These are phyloP conservation scores for Blepharisma stoltei DNA, from an alignment of 73 alveolate species.

Conservation along the genomic window DNA sequence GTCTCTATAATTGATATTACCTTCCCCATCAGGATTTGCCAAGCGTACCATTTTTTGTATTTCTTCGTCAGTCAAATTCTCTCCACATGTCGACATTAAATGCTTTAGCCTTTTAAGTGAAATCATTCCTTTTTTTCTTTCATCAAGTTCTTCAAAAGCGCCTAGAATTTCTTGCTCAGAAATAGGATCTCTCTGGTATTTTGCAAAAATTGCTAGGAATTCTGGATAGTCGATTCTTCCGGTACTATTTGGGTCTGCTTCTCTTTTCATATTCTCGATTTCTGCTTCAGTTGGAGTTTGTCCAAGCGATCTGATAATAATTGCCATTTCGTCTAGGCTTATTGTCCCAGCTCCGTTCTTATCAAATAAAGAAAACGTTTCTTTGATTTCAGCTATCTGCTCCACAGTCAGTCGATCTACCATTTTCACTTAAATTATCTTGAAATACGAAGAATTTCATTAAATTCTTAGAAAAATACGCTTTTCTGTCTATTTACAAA, in stretches of 20 bases:
- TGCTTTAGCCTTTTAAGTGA: constrained; percentile 52
- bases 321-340: constrained; percentile 57
- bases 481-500: too few species aligned
- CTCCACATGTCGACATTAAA: constrained; percentile 63
- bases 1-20: constrained; percentile 81
- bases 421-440: background rate
- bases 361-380: constrained; percentile 59
- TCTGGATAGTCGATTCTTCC: constrained; percentile 85
- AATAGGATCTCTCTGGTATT: constrained; percentile 55
- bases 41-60: constrained; percentile 61
- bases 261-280: constrained; percentile 77
- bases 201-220: constrained; percentile 80
- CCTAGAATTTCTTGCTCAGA: constrained; percentile 73
- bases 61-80: constrained; percentile 71
- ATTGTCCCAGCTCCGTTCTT: constrained; percentile 64
- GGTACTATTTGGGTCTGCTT: constrained; percentile 87
- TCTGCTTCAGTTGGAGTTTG: constrained; percentile 73
- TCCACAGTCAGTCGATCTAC: constrained; percentile 20
- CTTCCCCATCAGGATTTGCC: constrained; percentile 87
- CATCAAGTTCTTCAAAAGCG: constrained; percentile 64
- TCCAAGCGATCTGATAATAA: constrained; percentile 58
- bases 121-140: constrained; percentile 54
- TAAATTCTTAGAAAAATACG: too few species aligned
- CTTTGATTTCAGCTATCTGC: constrained; percentile 55
- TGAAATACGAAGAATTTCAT: too few species aligned